A percentile compares a stretch with the other conserved stretches of the same genome.
Evolutionary conservation across 805 yeast genomes (phyloP).

Genomic region (Myxozyma neglecta): DNA sequence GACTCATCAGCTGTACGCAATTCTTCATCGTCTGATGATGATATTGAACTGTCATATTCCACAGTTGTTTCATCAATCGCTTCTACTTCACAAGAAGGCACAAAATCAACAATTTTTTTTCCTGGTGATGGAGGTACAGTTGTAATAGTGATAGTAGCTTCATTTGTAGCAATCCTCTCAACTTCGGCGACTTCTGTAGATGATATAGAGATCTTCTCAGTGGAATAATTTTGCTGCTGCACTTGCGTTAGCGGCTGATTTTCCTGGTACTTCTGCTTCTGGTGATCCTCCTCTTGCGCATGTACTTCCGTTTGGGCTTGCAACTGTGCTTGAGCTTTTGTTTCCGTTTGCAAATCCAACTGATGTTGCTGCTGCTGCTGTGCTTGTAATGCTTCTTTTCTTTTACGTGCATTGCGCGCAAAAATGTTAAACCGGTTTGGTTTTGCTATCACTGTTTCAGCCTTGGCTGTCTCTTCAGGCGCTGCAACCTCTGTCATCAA

Average conservation of each 20-base stretch:
- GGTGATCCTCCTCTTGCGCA: neutral
- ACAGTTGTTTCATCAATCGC: neutral
- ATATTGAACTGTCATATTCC: neutral
- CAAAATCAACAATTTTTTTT: conserved; percentile 1
- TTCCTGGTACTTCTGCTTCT: neutral
- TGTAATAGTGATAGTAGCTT: conserved; percentile 4
- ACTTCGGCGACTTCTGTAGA: neutral
- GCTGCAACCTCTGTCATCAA: neutral
- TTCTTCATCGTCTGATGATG: neutral
- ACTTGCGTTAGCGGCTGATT: neutral
- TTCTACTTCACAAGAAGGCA: neutral
- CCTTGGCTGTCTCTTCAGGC: neutral
- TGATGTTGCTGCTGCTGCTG: neutral
- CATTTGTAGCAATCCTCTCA: neutral
- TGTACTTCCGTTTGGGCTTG: no score
- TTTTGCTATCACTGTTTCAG: neutral
- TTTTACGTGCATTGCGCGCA: conserved; percentile 4
- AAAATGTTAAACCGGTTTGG: neutral
- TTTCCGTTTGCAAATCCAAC: neutral
- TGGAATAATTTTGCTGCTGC: neutral
- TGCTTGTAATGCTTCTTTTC: no score
- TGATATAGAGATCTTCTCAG: no score
- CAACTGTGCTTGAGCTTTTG: no score
- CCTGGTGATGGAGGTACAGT: conserved; percentile 16
- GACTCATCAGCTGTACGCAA: neutral